Base-by-base conservation (phyloP, 352 stramenopile species). In the Phytopythium cucurbitacearum region DNA sequence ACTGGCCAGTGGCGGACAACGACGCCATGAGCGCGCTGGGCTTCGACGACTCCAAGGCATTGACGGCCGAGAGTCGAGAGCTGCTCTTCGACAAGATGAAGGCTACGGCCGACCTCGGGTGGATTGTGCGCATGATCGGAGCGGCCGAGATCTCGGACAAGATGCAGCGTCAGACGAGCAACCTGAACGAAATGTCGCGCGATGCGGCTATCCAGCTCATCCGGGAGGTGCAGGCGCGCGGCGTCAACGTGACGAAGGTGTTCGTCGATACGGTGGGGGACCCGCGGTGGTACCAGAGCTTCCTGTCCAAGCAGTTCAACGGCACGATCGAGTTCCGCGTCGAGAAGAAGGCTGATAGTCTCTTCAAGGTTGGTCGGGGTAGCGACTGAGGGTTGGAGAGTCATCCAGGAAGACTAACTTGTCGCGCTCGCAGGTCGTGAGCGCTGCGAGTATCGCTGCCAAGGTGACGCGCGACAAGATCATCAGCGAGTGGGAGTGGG, bases 211-310 rank as follows among this genome's bases (percentile, higher is more conserved):
- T 98, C 43, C 71, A 96, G 56, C 81, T 98, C 67, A 97, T 98
- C 67, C 81, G 83, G 15, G 84, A 85, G 60, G 80, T 98, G 11
- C 70, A 97, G 33, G 76, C 79, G 50, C 85, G 88, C 40, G 91
- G 90, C 39, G 85, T 94, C 3, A 84, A 88, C 13, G 79, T 97
- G 7, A 85, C 76, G 36, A 74, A 97, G 45, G 87, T 97, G 48
- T 98, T 92, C 49, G 96, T 98, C 51, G 95, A 98, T 70, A 98
- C 95, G 9, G 94, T 98, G 16, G 94, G 94, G 16, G 90, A 97
- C 66, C 76, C 92, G 34, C 74, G 80, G 4, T 89, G 70, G 63
- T 98, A 98, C 60, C 76, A 94, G 73, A 84, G 53, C 15, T 96
- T 95, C 61, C 66, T 98, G 44, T 94, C 95, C 46, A 94, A 95